Base-by-base conservation (phyloP, 257 asterid genomes). In the Solanum acaule region DNA sequence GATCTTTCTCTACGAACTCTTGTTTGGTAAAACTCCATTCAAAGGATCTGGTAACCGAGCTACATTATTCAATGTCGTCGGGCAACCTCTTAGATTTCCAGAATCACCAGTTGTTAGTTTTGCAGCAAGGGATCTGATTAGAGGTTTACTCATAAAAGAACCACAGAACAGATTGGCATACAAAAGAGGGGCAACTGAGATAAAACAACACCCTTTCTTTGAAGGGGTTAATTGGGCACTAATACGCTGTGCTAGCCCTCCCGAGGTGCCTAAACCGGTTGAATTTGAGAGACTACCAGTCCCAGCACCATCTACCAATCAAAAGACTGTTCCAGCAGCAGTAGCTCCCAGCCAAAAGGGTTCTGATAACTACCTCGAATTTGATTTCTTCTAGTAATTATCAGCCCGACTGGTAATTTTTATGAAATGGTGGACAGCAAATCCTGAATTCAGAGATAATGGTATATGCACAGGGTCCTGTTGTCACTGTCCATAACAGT, bases 201-300 rank as follows among this genome's bases (percentile, higher is more conserved):
- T 91, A 84, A 91, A 91, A 90, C 93, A 91, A 59, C 92, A 91
- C 83, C 92, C 93, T 22, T 91, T 91, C 89, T 91, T 91, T 49
- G 92, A 91, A 86, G 92, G 93, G 13, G 93, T 91, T 34, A 91
- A 91, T 86, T 91, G 93, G 93, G 93, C 93, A 4, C 86, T 91
- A 38, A 87, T 90, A 72, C 91, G 93, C 3, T 91, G 93, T 88
- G 92, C 93, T 76, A 90, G 90, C 35, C 93, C 93, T 65, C 93
- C 93, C 46, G 93, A 91, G 38, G 78, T 91, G 77, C 92, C 93
- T 40, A 91, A 87, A 82, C 91, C 92, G 1, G 91, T 91, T 81
- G 92, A 90, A 85, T 85, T 87, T 35, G 90, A 89, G 15, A 76
- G 73, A 38, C 23, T 77, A 27, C 89, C 91, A 16, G 56, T 71